Base-by-base conservation (phyloP, 306 rosid genomes). In the Begonia fuchsioides region DNA sequence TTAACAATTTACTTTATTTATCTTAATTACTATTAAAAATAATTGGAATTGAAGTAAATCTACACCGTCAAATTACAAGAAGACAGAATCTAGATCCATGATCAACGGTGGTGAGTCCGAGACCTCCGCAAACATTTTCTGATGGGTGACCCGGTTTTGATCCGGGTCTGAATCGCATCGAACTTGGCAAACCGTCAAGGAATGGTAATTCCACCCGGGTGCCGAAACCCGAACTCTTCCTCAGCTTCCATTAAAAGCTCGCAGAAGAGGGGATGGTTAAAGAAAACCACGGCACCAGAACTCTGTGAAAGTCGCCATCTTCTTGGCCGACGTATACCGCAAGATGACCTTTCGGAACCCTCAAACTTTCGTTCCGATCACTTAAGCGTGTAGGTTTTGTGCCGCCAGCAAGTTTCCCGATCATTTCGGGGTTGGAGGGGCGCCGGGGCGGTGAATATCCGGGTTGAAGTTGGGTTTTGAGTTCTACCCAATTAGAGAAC, bases 291-390 rank as follows among this genome's bases (percentile, higher is more conserved):
- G 98, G 98, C 47, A 90, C 85, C 69, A 85, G 12, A 3, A 82
- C 92, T 0, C 98, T 70, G 43, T 56, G 81, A 50, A 69, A 79
- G 57, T 76, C 93, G 10, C 81, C 87, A 68, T 77, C 92, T 15
- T 77, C 66, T 62, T 82, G 81, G 1, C 87, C 95, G 32, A 90
- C 93, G 62, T 90, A 90, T 0, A 90, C 94, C 5, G 95, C 98
- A 68, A 79, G 54, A 50, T 85, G 77, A 1, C 95, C 95, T 56
- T 82, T 90, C 0, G 98, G 98, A 9, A 81, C 92, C 12, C 68
- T 19, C 13, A 39, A 81, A 15, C 77, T 71, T 60, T 64, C 43
- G 17, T 79, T 61, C 13, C 47, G 46, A 12, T 41, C 74, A 11
- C n/a, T 15, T 12, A 26, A 15, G 11, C 95, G 81, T 0, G 85